These are phyloP conservation scores for Lactarius indigo DNA, from an alignment of 768 basidiomycete species.

Conservation along the genomic window DNA sequence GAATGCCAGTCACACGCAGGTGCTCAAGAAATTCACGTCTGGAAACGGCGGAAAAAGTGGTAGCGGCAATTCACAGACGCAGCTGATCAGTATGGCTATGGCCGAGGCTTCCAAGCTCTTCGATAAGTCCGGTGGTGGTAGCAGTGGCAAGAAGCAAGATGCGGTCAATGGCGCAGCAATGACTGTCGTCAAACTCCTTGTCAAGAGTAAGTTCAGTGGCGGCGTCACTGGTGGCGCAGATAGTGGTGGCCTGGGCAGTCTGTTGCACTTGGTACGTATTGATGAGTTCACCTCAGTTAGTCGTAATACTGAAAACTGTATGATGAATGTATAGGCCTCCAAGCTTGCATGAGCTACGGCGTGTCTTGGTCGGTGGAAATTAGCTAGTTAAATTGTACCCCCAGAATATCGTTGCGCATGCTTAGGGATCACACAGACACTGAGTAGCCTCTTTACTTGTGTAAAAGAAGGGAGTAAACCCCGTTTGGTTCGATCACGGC, in stretches of 20 bases:
- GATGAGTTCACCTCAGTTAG: neutral
- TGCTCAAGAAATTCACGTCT: conserved; percentile 64
- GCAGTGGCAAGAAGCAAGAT: conserved; percentile 74
- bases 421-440: neutral
- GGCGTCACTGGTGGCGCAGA: conserved; percentile 53
- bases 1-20: conserved; percentile 36
- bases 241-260: conserved; percentile 63
- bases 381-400: neutral
- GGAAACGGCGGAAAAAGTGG: conserved; percentile 39
- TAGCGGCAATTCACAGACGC: conserved; percentile 45
- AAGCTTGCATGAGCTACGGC: conserved; percentile 2
- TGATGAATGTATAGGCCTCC: conserved; percentile 14
- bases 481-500: no score
- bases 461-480: neutral
- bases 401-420: neutral
- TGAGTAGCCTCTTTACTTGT: neutral
- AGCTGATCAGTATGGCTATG: conserved; percentile 87
- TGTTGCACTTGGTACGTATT: conserved; percentile 40
- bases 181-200: conserved; percentile 80
- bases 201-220: conserved; percentile 60
- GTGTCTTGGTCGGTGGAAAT: neutral
- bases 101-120: conserved; percentile 74
- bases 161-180: conserved; percentile 80
- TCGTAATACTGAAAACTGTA: conserved; percentile 24
- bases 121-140: conserved; percentile 60